Evolutionary conservation across 768 basidiomycete genomes (phyloP), one percentile per base, ranked within the genome.

Genomic region (Trametes coccinea): DNA sequence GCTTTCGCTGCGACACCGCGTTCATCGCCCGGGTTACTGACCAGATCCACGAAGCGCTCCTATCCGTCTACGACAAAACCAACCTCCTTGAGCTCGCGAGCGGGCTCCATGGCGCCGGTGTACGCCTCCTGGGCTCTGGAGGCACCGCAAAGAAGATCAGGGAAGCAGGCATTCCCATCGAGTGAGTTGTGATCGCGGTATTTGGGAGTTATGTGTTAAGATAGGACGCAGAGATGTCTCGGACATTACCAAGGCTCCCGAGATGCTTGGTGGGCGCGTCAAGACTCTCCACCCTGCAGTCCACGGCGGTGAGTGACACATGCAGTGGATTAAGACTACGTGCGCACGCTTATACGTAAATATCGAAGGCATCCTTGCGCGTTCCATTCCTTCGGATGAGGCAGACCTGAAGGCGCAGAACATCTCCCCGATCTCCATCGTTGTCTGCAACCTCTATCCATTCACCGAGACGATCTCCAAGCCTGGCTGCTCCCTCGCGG

Each of bases 401-500:
- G 80, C 83, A 56, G 97, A 99, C 73, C 84, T 98, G 53, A 77
- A 83, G 31, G 79, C 87, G 6, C 94, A 96, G 70, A 80, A 79
- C 60, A 98, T 99, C 75, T 85, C 91, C 5, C 92, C 92, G 63
- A 98, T 98, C 77, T 88, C 90, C 58, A 90, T 99, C 78, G 96
- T 99, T 59, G 95, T 97, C 63, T 99, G 97, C 86, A 99, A 99
- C 74, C 86, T 99, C 54, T 98, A 99, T 79, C 97, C 97, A 0
- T 99, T 99, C 79, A 86, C 91, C 34, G 84, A 87, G 22, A 97
- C 95, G 50, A 92, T 96, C 72, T 84, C 95, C 0, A 85, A 88
- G 68, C 92, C 94, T 0, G 84, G 85, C 65, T 95, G 95, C 77
- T 95, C 93, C 10, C 85, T 98, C 61, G 86, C 92, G 3, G 89